Evolutionary conservation across 192 early-diverging fungal species (phyloP), one percentile per base, ranked within the genome.

Genomic region (Pilobolus umbonatus): DNA sequence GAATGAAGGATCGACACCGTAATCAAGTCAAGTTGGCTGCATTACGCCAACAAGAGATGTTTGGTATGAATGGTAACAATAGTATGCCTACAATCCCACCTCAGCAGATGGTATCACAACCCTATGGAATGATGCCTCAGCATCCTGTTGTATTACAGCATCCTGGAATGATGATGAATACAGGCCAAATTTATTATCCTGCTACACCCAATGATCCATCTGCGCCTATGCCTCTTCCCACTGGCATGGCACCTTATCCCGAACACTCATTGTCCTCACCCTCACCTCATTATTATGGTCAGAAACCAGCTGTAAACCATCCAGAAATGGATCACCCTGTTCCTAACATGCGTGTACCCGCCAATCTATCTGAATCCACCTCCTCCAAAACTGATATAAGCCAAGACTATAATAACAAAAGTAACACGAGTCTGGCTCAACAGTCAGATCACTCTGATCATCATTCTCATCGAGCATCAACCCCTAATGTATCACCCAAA

Each of bases 1-100:
- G 64, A 19, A 65, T 65, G 64, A 57, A 65, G n/a, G 64, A 65
- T n/a, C 43, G 64, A 1, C 64, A 65, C 15, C 45, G 64, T 5
- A 34, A 52, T 6, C 56, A 65, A 25, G 57, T 50, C 4, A 65
- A 65, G 50, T 28, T 65, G 44, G 56, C 49, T 5, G 56, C 55
- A 1, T 38, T 59, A 28, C 56, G 64, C 25, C 43, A 50, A 8
- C 63, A 64, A 12, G 51, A 40, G 6, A 32, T 39, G 9, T 46
- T 54, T 15, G 38, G 52, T 15, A 51, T 44, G 22, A 30, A 52
- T 24, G 28, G 46, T 15, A 42, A 56, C 22, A 34, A 61, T 10
- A 45, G n/a, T 12, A 56, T 56, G 54, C 26, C 21, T 26, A 4
- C 12, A 2, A 22, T 28, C 6, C 28, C 28, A 29, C 25, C 11